Evolutionary conservation across 2,329 filamentous ascomycete species (phyloP), one percentile per base, ranked within the genome.

Genomic region (Neodidymelliopsis sp.): DNA sequence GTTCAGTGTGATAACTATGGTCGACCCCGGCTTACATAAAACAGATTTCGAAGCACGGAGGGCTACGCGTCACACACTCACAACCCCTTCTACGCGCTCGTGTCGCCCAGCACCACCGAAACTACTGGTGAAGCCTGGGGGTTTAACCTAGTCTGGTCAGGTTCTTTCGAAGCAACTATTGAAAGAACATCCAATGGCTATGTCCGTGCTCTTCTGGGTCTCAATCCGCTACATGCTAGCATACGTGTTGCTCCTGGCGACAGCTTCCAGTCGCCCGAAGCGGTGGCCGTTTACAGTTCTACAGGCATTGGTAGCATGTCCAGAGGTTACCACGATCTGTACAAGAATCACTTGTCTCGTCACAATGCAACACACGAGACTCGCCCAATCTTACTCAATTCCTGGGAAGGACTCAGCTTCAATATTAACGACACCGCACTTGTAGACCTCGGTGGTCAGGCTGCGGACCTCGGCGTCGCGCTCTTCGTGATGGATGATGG

Each of bases 401-500:
- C 83, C 27, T 88, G 85, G 85, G 85, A 88, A 62, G 84, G 84
- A 0, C 72, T 86, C 0, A 76, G 76, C 11, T 86, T 84, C 57
- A 69, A 85, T 54, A 82, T 79, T 65, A 83, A 87, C 56, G 73
- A 82, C 37, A 79, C 74, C 11, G 80, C 76, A 0, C 78, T 87
- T 23, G 79, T 83, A 22, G 72, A 74, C 0, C 74, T 87, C 0
- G 84, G 84, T 0, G 61, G 79, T 29, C 77, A 84, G 54, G 78
- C 84, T 0, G 83, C 84, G 0, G 75, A 77, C 2, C 74, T 87
- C 1, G 85, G 85, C 1, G 77, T 82, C n/a, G 79, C 81, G 54
- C 76, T 88, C 0, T 84, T 88, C 33, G 85, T 87, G 0, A 78
- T 84, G 35, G 85, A 88, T 31, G 85, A 88, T 49, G 48, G 85